Evolutionary conservation across 352 stramenopile species (phyloP), one percentile per base, ranked within the genome.

Genomic region (Globisporangium sylvaticum): DNA sequence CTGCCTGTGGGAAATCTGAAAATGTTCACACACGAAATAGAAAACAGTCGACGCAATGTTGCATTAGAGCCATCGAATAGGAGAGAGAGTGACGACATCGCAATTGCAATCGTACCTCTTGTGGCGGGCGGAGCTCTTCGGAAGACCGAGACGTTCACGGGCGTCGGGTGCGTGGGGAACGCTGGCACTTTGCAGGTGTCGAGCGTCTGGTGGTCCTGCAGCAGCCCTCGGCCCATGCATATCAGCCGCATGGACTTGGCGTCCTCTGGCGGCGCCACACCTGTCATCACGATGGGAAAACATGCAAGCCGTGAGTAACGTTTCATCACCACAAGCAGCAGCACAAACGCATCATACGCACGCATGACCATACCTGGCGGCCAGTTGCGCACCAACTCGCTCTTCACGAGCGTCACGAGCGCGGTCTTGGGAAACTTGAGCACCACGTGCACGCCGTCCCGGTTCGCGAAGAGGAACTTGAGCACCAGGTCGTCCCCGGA

Each of bases 131-230:
- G 56, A 14, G 79, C 57, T 65, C 74, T 87, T 31, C 78, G 78
- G 37, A 90, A 89, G 67, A 91, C 78, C 12, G 90, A 93, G 3
- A 98, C 92, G 78, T 98, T 98, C 55, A 98, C 84, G n/a, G 95
- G 95, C 73, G 95, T 98, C 54, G 95, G 88, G 68, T 98, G 93
- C 46, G 91, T 98, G 57, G 94, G 83, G 73, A 98, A 98, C n/a
- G 86, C 78, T 12, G 95, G 95, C 2, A 98, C 78, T 60, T 92
- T 83, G 65, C 80, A 87, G 24, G 79, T 73, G 55, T 85, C 76
- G 24, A 98, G 80, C 52, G 90, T 97, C 70, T 95, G 84, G 24
- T 86, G 66, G 66, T 98, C 92, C 70, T 96, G 90, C 42, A 98
- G 73, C 66, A 98, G 88, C 18, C 93, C 94, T 58, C 96, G 90